These are phyloP conservation scores for Ophiostoma quercus DNA, from an alignment of 2,329 filamentous ascomycete genomes.

Conservation along the genomic window DNA sequence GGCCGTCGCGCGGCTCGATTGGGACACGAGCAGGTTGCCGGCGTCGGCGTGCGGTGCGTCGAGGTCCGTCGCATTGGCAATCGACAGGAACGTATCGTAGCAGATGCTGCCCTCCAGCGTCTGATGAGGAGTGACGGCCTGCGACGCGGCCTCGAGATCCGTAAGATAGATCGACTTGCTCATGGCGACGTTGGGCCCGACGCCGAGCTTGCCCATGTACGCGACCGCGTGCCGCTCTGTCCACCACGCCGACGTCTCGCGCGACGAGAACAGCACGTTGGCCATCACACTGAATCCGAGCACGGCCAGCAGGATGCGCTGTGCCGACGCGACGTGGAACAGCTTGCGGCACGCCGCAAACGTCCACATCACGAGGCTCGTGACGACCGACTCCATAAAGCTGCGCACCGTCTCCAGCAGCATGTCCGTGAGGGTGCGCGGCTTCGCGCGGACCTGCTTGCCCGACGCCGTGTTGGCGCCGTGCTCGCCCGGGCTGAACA, in stretches of 20 bases:
- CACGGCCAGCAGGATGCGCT: conserved; percentile 66
- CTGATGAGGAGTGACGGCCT: conserved; percentile 29
- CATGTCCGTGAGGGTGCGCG: conserved; percentile 61
- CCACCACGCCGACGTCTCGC: conserved; percentile 75
- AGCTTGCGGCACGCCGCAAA: conserved; percentile 61
- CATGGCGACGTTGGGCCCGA: conserved; percentile 74
- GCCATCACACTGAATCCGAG: conserved; percentile 63
- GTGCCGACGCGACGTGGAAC: conserved; percentile 64
- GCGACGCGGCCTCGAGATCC: conserved; percentile 65
- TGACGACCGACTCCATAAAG: conserved; percentile 67
- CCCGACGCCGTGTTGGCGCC: conserved; percentile 43
- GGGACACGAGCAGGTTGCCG: conserved; percentile 43
- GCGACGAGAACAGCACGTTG: conserved; percentile 71
- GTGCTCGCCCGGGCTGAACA: conserved; percentile 49
- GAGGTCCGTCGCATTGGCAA: conserved; percentile 54
- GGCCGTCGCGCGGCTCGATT: conserved; percentile 50
- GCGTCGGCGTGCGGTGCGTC: conserved; percentile 53
- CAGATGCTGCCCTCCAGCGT: neutral
- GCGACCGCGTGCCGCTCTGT: conserved; percentile 70
- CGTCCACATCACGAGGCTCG: conserved; percentile 71
- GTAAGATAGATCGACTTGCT: conserved; percentile 76
- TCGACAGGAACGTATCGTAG: conserved; percentile 57
- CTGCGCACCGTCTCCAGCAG: conserved; percentile 67
- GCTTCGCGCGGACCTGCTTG: conserved; percentile 41
- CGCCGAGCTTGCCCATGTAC: conserved; percentile 77